Conservation (phyloP, 1,284 basidiomycete species). For the Caloboletus firmus region DNA sequence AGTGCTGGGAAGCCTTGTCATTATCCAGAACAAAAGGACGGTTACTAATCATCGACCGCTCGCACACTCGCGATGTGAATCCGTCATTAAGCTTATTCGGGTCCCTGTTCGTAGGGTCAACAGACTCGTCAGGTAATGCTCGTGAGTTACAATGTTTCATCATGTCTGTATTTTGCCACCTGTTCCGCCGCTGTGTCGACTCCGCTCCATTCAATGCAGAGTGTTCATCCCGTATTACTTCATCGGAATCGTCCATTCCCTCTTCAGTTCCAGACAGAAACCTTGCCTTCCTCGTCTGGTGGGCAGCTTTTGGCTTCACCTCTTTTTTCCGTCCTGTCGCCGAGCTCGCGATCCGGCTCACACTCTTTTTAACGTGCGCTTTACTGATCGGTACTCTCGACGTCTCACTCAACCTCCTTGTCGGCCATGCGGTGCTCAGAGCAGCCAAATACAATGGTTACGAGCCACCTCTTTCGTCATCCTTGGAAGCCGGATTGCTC, state of each 20-base stretch:
- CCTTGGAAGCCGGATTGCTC: constrained; percentile 14
- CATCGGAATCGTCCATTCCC: background rate
- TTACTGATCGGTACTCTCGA: constrained; percentile 8
- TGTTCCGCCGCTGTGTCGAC: constrained; percentile 9
- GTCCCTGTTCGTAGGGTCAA: background rate
- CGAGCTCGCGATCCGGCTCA: constrained; percentile 8
- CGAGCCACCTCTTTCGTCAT: constrained; percentile 9
- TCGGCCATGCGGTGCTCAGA: constrained; percentile 16
- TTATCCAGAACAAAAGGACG: background rate
- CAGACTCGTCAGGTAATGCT: background rate
- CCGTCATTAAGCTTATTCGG: background rate
- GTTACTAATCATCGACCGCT: background rate
- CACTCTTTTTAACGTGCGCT: constrained; percentile 6
- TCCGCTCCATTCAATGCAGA: background rate
- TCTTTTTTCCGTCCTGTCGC: constrained; percentile 9
- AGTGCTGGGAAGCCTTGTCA: background rate
- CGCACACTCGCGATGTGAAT: background rate
- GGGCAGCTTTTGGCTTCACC: constrained; percentile 4
- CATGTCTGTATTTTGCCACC: constrained; percentile 14
- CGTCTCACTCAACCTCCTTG: constrained; percentile 8
- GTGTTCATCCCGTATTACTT: background rate
- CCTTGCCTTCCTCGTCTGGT: constrained; percentile 7
- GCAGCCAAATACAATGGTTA: constrained; percentile 10
- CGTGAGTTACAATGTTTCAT: background rate
- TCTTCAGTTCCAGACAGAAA: background rate